phyloP scores from a whole-genome alignment of 169 alveolate species.

The Eimeria acervulina region DNA sequence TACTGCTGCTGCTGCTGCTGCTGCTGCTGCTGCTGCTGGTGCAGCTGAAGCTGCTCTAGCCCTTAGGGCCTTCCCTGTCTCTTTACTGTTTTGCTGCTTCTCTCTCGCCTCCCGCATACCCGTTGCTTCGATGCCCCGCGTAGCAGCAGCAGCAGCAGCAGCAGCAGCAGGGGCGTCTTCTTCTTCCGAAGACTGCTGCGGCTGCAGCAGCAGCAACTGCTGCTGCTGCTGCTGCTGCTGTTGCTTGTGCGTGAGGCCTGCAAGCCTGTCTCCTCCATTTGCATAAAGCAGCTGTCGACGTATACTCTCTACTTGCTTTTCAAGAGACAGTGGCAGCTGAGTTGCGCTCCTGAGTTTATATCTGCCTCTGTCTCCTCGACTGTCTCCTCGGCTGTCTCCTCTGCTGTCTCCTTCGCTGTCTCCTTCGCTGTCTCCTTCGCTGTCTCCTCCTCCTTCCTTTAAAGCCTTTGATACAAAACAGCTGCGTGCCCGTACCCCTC shows the following conservation, averaged over 20 bases:
- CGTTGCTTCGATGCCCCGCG: not conserved
- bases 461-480: too few relatives aligned
- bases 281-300: slow-evolving; percentile 15
- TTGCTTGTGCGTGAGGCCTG: slow-evolving; percentile 28
- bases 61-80: not conserved
- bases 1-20: not conserved
- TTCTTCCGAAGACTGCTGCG: not conserved
- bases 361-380: too few relatives aligned
- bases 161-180: not conserved
- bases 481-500: too few relatives aligned
- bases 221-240: not conserved
- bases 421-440: too few relatives aligned
- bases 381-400: too few relatives aligned
- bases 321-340: too few relatives aligned
- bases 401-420: too few relatives aligned
- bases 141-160: not conserved
- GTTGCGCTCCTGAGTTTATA: too few relatives aligned
- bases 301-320: slow-evolving; percentile 9
- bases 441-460: too few relatives aligned
- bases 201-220: not conserved
- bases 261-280: not conserved
- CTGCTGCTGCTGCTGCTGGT: slow-evolving; percentile 4
- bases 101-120: not conserved
- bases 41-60: not conserved
- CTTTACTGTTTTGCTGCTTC: not conserved